phyloP scores from a whole-genome alignment of 306 rosid species.

The Quercus variabilis region DNA sequence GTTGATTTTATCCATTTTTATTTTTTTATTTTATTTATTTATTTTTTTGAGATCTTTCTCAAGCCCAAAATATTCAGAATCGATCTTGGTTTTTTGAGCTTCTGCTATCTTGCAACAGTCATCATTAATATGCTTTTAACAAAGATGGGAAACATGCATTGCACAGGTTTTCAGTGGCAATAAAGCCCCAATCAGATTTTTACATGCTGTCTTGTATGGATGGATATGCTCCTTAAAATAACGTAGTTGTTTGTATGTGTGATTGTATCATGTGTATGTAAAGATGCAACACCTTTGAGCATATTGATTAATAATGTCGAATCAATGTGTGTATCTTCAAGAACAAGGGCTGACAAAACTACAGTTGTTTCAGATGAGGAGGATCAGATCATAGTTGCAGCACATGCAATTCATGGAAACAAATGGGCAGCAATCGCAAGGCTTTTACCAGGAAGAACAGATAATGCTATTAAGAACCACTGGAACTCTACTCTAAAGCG shows the following conservation, averaged over 20 bases:
- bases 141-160: not conserved
- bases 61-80: too few relatives aligned
- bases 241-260: not conserved
- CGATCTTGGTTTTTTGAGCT: too few relatives aligned
- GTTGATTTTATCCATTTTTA: too few relatives aligned
- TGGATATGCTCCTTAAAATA: not conserved
- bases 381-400: conserved; percentile 77
- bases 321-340: not conserved
- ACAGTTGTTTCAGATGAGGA: conserved; percentile 71
- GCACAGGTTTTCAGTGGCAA: not conserved
- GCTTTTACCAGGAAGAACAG: conserved; percentile 86
- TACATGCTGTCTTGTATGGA: not conserved
- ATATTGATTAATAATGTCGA: conserved; percentile 6
- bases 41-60: too few relatives aligned
- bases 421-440: conserved; percentile 91
- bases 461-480: conserved; percentile 88
- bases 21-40: too few relatives aligned
- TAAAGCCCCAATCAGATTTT: not conserved
- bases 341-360: conserved; percentile 20
- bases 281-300: not conserved
- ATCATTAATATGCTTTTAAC: not conserved
- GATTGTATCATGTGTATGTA: not conserved
- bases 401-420: conserved; percentile 87
- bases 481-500: conserved; percentile 95
- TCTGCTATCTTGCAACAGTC: too few relatives aligned